phyloP scores from a whole-genome alignment of 1,139 yeast genomes.

The Magnusiomyces tetraspermus region DNA sequence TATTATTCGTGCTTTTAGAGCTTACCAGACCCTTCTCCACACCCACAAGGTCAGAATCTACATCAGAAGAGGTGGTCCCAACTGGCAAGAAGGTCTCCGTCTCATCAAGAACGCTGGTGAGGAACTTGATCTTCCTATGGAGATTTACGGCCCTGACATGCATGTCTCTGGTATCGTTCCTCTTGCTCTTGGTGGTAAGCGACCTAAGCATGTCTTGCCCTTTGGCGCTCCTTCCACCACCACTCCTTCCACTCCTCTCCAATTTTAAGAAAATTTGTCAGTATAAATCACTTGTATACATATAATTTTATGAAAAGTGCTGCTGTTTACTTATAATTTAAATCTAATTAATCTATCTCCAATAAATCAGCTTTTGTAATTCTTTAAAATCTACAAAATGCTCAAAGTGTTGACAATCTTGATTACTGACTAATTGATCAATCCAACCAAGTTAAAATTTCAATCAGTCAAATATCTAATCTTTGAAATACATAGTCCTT shows the following conservation, averaged over 20 bases:
- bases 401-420: too few relatives aligned
- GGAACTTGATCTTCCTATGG: conserved; percentile 40
- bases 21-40: conserved; percentile 33
- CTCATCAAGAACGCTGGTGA: conserved; percentile 39
- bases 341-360: too few relatives aligned
- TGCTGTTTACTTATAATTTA: too few relatives aligned
- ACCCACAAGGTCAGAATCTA: conserved; percentile 36
- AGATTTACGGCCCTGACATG: conserved; percentile 44
- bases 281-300: too few relatives aligned
- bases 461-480: too few relatives aligned
- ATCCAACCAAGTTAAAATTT: too few relatives aligned
- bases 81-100: conserved; percentile 42
- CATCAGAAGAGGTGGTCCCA: conserved; percentile 42
- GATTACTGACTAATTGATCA: too few relatives aligned
- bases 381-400: too few relatives aligned
- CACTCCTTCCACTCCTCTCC: conserved; percentile 29
- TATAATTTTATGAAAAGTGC: too few relatives aligned
- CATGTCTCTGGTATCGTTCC: conserved; percentile 42
- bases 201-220: conserved; percentile 34
- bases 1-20: conserved; percentile 40
- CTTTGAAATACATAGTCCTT: too few relatives aligned
- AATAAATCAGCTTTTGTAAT: too few relatives aligned
- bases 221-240: conserved; percentile 31
- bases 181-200: conserved; percentile 34
- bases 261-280: too few relatives aligned